phyloP scores from a whole-genome alignment of 139 green algal species.

The Parachlorella kessleri region DNA sequence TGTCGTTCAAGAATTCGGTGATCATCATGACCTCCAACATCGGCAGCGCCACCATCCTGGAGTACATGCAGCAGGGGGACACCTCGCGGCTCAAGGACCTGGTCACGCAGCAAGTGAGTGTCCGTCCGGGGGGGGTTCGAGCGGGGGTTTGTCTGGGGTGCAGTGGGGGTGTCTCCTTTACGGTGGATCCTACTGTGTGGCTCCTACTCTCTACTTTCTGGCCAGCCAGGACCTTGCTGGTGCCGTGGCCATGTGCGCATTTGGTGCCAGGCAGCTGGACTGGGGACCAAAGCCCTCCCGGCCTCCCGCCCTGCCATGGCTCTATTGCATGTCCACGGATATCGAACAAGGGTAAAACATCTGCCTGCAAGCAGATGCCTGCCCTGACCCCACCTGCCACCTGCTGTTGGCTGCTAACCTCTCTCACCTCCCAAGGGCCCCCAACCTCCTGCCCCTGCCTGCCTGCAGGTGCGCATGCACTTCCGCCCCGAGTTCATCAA shows the following conservation, averaged over 20 bases:
- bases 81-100: constrained; percentile 42
- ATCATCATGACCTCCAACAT: constrained; percentile 86
- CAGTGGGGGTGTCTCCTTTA: too few species aligned
- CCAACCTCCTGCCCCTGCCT: neutral
- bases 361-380: too few species aligned
- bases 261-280: neutral
- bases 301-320: too few species aligned
- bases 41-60: constrained; percentile 79
- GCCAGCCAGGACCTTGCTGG: too few species aligned
- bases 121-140: too few species aligned
- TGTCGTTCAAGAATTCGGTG: constrained; percentile 88
- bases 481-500: constrained; percentile 99
- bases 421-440: neutral
- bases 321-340: too few species aligned
- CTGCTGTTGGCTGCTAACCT: neutral
- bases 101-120: constrained; percentile 72
- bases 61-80: constrained; percentile 38
- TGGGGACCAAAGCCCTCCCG: too few species aligned
- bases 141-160: too few species aligned
- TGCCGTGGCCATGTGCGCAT: too few species aligned
- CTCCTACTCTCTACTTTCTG: too few species aligned
- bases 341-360: too few species aligned
- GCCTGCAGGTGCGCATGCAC: constrained; percentile 74
- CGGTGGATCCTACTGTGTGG: too few species aligned
- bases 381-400: neutral